Conservation (phyloP, 129 eudicot genomes). For the Helianthus annuus region HanXRQr2.0-SUNRISE NC_035442.2:3984865-3985364, state of each 20-base stretch:
- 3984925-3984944: constrained; percentile 75
- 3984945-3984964: constrained; percentile 72
- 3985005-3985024: constrained; percentile 82
- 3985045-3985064: constrained; percentile 72
- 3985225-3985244: too few relatives aligned
- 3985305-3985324: too few relatives aligned
- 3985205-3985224: too few relatives aligned
- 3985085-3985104: constrained; percentile 92
- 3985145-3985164: neutral
- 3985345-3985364: too few relatives aligned
- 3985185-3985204: too few relatives aligned
- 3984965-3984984: constrained; percentile 79
- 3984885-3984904: constrained; percentile 52
- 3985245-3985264: too few relatives aligned
- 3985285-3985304: too few relatives aligned
- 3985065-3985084: constrained; percentile 69
- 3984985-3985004: constrained; percentile 77
- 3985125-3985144: constrained; percentile 76
- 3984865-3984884: neutral
- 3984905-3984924: constrained; percentile 71
- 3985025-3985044: constrained; percentile 78
- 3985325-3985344: too few relatives aligned
- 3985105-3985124: constrained; percentile 69
- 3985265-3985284: too few relatives aligned
- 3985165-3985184: too few relatives aligned